phyloP scores from a whole-genome alignment of 805 yeast genomes.

The Myxozyma nipponensis region DNA sequence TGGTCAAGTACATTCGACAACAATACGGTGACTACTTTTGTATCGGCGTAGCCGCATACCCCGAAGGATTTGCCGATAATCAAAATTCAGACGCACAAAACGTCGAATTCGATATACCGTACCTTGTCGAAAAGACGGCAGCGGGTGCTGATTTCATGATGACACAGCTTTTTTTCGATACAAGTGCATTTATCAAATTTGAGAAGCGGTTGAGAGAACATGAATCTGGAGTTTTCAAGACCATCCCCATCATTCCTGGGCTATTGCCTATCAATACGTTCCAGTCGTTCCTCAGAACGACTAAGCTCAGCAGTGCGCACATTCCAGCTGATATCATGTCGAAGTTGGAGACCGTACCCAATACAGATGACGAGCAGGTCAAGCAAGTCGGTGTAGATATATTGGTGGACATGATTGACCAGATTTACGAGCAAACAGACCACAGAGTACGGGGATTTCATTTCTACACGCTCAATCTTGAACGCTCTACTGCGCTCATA shows the following conservation, averaged over 20 bases:
- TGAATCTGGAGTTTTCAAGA: slow-evolving; percentile 39
- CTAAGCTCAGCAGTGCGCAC: slow-evolving; percentile 82
- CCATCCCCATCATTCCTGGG: slow-evolving; percentile 73
- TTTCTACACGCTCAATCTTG: slow-evolving; percentile 87
- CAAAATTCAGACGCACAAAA: slow-evolving; percentile 50
- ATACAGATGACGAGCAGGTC: slow-evolving; percentile 73
- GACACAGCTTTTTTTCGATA: slow-evolving; percentile 88
- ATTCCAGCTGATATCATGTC: slow-evolving; percentile 59
- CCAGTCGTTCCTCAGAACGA: slow-evolving; percentile 76
- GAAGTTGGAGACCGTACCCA: slow-evolving; percentile 53
- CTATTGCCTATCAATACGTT: slow-evolving; percentile 88
- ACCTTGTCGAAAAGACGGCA: slow-evolving; percentile 71
- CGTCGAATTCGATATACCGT: slow-evolving; percentile 68
- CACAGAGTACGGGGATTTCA: slow-evolving; percentile 77
- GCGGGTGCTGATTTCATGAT: slow-evolving; percentile 96
- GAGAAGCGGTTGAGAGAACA: slow-evolving; percentile 43
- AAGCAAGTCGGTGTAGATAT: slow-evolving; percentile 78
- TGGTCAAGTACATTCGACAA: slow-evolving; percentile 71
- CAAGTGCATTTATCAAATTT: slow-evolving; percentile 66
- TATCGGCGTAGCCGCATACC: slow-evolving; percentile 95
- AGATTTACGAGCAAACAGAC: slow-evolving; percentile 50
- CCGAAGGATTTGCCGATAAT: slow-evolving; percentile 95
- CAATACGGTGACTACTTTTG: slow-evolving; percentile 79
- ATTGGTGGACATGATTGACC: slow-evolving; percentile 57
- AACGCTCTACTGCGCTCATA: slow-evolving; percentile 84